Evolutionary conservation across 225 moss, liverwort and hornwort genomes (phyloP).

Genomic region (Marchantia polymorpha): DNA sequence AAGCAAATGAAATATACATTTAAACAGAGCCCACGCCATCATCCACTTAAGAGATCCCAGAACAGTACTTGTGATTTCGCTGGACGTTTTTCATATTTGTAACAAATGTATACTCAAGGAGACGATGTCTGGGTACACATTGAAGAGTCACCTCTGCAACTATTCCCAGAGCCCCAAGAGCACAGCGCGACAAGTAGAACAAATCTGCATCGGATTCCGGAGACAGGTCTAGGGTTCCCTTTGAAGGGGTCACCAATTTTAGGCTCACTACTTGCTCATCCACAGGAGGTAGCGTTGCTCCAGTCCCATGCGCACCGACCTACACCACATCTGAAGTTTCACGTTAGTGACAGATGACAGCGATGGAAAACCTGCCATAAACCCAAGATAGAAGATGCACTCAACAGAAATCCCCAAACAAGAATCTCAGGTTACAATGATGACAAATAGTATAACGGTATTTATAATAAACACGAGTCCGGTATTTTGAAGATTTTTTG

Average conservation of each 20-base stretch:
- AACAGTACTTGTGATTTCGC: constrained; percentile 79
- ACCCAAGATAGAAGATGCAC: background rate
- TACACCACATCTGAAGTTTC: constrained; percentile 29
- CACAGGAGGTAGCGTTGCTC: constrained; percentile 81
- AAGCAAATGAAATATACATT: background rate
- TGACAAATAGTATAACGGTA: no score
- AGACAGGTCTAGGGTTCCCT: constrained; percentile 75
- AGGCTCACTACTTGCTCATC: constrained; percentile 91
- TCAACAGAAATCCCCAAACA: no score
- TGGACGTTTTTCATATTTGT: constrained; percentile 75
- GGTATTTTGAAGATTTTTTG: no score
- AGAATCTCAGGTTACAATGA: no score
- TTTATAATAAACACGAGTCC: no score
- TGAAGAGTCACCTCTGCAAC: constrained; percentile 97
- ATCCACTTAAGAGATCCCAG: background rate
- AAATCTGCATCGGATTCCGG: constrained; percentile 65
- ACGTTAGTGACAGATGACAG: background rate
- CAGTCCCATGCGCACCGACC: constrained; percentile 99
- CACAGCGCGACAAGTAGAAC: constrained; percentile 87
- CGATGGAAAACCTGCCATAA: background rate
- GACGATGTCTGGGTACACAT: constrained; percentile 75
- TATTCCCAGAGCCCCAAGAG: constrained; percentile 83
- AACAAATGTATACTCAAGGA: constrained; percentile 76
- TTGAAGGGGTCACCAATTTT: constrained; percentile 87
- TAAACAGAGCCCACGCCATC: background rate